Conservation (phyloP, 495 filamentous ascomycete genomes). For the Podospora australis region DNA sequence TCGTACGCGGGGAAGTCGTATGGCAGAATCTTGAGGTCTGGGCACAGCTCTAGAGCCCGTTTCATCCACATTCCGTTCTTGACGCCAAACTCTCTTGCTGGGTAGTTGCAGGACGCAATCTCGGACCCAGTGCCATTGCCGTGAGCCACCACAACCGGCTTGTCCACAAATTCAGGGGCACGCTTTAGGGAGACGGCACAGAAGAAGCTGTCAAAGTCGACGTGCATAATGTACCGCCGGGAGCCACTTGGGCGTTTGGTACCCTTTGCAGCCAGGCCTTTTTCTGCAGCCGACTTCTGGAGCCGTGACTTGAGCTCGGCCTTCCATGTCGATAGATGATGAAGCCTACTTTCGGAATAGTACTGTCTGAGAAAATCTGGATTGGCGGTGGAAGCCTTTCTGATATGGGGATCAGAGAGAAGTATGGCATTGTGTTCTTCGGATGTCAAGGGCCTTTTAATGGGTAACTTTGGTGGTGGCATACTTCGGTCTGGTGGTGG, state of each 20-base stretch:
- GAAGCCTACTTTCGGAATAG: slow-evolving; percentile 86
- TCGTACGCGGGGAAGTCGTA: slow-evolving; percentile 96
- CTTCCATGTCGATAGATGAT: slow-evolving; percentile 95
- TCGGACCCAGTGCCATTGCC: slow-evolving; percentile 79
- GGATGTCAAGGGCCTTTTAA: slow-evolving; percentile 54
- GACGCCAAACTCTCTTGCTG: slow-evolving; percentile 74
- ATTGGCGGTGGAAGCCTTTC: slow-evolving; percentile 79
- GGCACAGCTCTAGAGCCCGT: slow-evolving; percentile 71
- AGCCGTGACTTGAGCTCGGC: slow-evolving; percentile 82
- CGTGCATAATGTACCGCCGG: slow-evolving; percentile 82
- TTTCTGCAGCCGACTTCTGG: slow-evolving; percentile 66
- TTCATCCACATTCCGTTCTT: slow-evolving; percentile 99
- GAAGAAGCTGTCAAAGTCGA: slow-evolving; percentile 98
- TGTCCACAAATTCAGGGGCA: slow-evolving; percentile 64
- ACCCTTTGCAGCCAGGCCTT: slow-evolving; percentile 33
- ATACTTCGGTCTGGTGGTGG: too few relatives aligned
- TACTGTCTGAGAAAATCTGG: slow-evolving; percentile 90
- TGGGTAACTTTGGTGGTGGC: neutral
- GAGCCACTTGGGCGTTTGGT: slow-evolving; percentile 46
- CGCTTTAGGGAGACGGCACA: slow-evolving; percentile 83
- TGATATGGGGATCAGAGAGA: slow-evolving; percentile 72
- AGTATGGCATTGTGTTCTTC: slow-evolving; percentile 87
- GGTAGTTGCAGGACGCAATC: slow-evolving; percentile 96
- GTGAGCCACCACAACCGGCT: slow-evolving; percentile 87
- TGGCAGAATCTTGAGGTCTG: slow-evolving; percentile 74